Percentiles rank a stretch among this genome's conserved stretches.
Conservation (phyloP, 495 filamentous ascomycete genomes). For the Pyrenula aspistea region DNA sequence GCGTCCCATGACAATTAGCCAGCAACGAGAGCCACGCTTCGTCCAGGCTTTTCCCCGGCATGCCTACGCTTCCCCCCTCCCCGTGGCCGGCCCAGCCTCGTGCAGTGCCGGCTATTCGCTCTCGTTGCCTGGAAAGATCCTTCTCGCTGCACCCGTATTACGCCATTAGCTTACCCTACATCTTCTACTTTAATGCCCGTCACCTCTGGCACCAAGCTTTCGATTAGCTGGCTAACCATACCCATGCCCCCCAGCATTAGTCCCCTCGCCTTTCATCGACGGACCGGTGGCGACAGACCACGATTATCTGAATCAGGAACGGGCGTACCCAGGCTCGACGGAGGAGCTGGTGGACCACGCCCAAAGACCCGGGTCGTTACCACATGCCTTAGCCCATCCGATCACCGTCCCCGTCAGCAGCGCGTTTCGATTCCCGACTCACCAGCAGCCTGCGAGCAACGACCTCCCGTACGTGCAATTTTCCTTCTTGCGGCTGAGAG, state of each 20-base stretch:
- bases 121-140: background rate
- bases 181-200: background rate
- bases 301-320: constrained; percentile 26
- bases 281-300: constrained; percentile 11
- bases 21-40: background rate
- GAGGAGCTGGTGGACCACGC: constrained; percentile 26
- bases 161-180: background rate
- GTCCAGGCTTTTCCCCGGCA: background rate
- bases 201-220: background rate
- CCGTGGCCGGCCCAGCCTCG: background rate
- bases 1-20: background rate
- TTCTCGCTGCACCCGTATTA: background rate
- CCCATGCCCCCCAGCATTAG: background rate
- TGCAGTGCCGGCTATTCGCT: background rate
- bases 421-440: constrained; percentile 27
- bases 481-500: constrained; percentile 19
- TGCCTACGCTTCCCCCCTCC: background rate
- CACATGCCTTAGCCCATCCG: constrained; percentile 18
- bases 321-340: constrained; percentile 16
- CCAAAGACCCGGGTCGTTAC: constrained; percentile 29
- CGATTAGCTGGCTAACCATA: background rate
- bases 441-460: constrained; percentile 28
- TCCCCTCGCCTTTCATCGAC: background rate
- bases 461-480: constrained; percentile 35
- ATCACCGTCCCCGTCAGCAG: constrained; percentile 32